Evolutionary conservation across 768 basidiomycete species (phyloP), one percentile per base, ranked within the genome.

Genomic region (Suillus brevipes): DNA sequence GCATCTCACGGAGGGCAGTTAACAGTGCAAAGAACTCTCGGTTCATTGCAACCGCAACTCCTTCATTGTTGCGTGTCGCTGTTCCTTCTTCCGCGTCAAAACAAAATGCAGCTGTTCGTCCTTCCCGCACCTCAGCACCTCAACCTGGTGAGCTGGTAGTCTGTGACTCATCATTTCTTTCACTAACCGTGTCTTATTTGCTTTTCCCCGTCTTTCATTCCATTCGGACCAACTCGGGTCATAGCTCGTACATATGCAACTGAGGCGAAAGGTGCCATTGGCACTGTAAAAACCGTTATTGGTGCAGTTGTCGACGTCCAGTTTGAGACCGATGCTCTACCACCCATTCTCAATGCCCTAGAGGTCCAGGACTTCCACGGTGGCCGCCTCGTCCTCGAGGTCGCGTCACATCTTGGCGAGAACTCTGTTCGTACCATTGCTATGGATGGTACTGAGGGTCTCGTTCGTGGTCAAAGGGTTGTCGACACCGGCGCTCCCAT

Each of bases 271-370:
- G 79, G 73, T 70, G 78, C 84, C 62, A 80, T 85, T 72, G 96
- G 96, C 72, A 81, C 86, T 55, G 92, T 98, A 75, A 97, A 98
- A 86, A 96, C 95, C 72, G 96, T 99, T 85, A 99, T 99, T 81
- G 97, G 97, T 91, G 97, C 97, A 82, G 97, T 99, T 82, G 97
- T 99, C 76, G 97, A 99, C 78, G 97, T 99, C 72, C 95, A 98
- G 81, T 99, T 99, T 76, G 96, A 97, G 71, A 88, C 89, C 59
- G 96, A 97, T 71, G 1, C 53, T 37, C 91, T 99, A 49, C 97
- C 97, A 60, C 93, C 96, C 69, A 99, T 99, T 80, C 89, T 99
- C 74, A 99, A 99, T 79, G 97, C 97, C 72, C 92, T 99, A 72
- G 97, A 99, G 83, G 96, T 99, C 64, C 91, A 95, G 79, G 88